Base-by-base conservation (phyloP, 805 yeast genomes). In the Starmerella vaccinii region DNA sequence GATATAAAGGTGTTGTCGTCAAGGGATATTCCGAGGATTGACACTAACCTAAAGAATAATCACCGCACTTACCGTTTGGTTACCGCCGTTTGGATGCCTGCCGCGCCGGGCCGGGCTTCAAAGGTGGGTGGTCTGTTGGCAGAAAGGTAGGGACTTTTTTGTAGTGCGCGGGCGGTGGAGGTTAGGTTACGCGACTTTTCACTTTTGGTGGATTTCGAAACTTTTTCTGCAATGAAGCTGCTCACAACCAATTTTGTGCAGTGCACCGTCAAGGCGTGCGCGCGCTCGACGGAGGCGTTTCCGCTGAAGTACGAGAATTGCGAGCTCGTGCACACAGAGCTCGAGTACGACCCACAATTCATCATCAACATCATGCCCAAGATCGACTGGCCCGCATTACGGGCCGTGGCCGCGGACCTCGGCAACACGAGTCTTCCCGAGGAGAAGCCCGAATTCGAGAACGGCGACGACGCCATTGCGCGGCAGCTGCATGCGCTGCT, bases 241-340 rank as follows among this genome's bases (percentile, higher is more conserved):
- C 71, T 92, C 24, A 90, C 98, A n/a, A 85, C 97, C 12, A 92
- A 92, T 68, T 92, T 92, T 68, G 95, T 92, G 55, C 87, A 83
- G 65, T 92, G 98, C 68, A 88, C 97, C 0, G 84, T 87, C 54
- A 81, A 82, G 62, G 61, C 80, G 1, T 92, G 98, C 63, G 87
- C 82, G 41, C 69, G 79, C 13, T 76, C 90, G 5, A 76, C 77
- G 13, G 77, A 79, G 5, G 78, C 94, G 18, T 92, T 88, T 64
- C 98, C 98, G 2, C 74, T 92, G 50, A 72, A 73, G 53, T 90
- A 75, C 64, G 76, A 78, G 21, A 73, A 74, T 49, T 82, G 92
- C 60, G 76, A 82, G 59, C 70, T 92, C 32, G 82, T 76, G 15
- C 83, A 80, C 61, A 84, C 84, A 61, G 89, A 80, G 62, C 68